Percentiles rank a stretch among this genome's conserved stretches.
Evolutionary conservation across 352 stramenopile species (phyloP).

Genomic region (Globisporangium mamillatum): DNA sequence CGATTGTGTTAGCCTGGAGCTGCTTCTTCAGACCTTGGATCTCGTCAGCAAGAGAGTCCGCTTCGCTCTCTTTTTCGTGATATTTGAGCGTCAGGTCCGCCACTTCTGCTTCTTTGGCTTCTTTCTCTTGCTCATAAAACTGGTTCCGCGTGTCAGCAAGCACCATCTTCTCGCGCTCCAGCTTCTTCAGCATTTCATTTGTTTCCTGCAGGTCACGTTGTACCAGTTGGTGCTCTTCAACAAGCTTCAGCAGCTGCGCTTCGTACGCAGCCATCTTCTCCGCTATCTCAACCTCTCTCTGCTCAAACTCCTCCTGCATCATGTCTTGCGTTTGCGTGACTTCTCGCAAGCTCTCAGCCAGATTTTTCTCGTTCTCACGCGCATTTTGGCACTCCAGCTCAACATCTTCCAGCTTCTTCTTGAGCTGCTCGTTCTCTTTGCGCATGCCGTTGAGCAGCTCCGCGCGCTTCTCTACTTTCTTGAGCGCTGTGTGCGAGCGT

Average conservation of each 20-base stretch:
- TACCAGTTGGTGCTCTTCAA: conserved; percentile 22
- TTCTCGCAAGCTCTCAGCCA: conserved; percentile 27
- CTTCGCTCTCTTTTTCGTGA: conserved; percentile 19
- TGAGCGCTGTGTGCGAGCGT: conserved; percentile 65
- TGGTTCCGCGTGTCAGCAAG: conserved; percentile 1
- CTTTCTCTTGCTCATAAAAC: conserved; percentile 2
- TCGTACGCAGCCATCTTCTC: conserved; percentile 25
- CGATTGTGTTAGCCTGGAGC: conserved; percentile 26
- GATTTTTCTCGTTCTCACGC: conserved; percentile 19
- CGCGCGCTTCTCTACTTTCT: conserved; percentile 79
- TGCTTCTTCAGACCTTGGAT: conserved; percentile 22
- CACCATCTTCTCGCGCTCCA: conserved; percentile 7
- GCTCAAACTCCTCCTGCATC: conserved; percentile 38
- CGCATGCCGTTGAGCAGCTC: conserved; percentile 79
- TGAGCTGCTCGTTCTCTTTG: conserved; percentile 61
- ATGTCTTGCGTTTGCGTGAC: conserved; percentile 25
- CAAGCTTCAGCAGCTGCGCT: conserved; percentile 18
- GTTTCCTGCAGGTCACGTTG: conserved; percentile 21
- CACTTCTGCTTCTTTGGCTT: conserved; percentile 6
- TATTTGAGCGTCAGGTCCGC: conserved; percentile 24
- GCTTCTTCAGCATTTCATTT: conserved; percentile 17
- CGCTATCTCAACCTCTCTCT: conserved; percentile 28
- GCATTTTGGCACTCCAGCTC: conserved; percentile 14
- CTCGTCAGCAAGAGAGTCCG: conserved; percentile 26
- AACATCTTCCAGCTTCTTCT: conserved; percentile 25